These are phyloP conservation scores for Hyphopichia homilentoma DNA, from an alignment of 805 yeast species.

Conservation along the genomic window DNA sequence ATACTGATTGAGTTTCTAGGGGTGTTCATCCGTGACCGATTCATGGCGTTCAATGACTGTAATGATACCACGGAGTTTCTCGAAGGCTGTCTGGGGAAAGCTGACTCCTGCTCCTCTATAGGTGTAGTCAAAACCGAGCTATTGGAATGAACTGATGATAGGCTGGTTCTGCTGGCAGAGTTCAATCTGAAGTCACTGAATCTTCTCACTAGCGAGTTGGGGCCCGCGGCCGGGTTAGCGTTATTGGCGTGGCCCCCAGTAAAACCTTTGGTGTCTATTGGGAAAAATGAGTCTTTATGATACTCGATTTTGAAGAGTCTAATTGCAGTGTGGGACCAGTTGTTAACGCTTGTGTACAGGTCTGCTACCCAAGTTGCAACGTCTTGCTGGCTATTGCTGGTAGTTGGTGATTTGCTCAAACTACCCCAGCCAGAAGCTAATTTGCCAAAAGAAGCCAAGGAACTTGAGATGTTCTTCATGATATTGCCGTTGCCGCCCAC, in stretches of 20 bases:
- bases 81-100: conserved; percentile 8
- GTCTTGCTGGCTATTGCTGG: conserved; percentile 6
- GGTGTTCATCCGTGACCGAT: conserved; percentile 31
- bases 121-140: conserved; percentile 17
- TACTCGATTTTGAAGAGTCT: conserved; percentile 45
- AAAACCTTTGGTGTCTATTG: conserved; percentile 2
- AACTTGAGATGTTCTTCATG: conserved; percentile 36
- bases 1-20: conserved; percentile 33
- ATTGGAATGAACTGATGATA: conserved; percentile 16
- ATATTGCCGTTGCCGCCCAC: conserved; percentile 25
- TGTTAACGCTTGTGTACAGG: conserved; percentile 36
- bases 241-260: neutral
- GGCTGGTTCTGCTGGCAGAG: conserved; percentile 22
- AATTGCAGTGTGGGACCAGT: conserved; percentile 51
- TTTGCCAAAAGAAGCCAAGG: conserved; percentile 34
- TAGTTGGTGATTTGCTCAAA: conserved; percentile 18
- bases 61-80: conserved; percentile 33
- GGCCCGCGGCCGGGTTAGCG: conserved; percentile 19
- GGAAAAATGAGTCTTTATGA: conserved; percentile 16
- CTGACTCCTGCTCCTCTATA: conserved; percentile 28
- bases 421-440: conserved; percentile 36
- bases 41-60: conserved; percentile 38
- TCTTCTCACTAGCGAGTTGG: conserved; percentile 46
- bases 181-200: conserved; percentile 40
- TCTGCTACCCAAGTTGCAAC: conserved; percentile 20